These are phyloP conservation scores for Lophiostoma macrostomum DNA, from an alignment of 495 filamentous ascomycete genomes.

Conservation along the genomic window DNA sequence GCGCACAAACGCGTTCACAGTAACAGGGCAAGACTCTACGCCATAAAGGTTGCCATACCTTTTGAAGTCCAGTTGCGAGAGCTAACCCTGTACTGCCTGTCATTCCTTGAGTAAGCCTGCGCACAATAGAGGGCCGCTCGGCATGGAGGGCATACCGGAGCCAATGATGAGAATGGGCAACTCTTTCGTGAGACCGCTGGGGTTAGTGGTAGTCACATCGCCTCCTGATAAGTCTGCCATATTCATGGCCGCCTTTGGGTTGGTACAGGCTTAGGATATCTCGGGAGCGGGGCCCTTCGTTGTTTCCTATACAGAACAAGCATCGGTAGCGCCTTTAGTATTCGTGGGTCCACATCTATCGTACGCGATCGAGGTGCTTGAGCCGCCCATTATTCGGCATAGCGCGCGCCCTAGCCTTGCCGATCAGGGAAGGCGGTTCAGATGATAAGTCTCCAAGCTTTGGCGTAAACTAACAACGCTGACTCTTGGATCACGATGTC, in stretches of 20 bases:
- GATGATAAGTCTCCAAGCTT: too few species aligned
- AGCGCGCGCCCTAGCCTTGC: too few species aligned
- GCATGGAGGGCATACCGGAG: conserved; percentile 13
- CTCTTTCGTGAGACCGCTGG: neutral
- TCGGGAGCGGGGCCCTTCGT: too few species aligned
- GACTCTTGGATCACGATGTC: too few species aligned
- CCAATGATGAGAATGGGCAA: conserved; percentile 29
- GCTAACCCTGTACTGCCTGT: conserved; percentile 33
- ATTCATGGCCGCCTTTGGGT: neutral
- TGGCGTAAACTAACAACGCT: too few species aligned
- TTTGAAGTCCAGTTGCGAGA: conserved; percentile 28
- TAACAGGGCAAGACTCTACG: neutral
- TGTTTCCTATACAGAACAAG: too few species aligned
- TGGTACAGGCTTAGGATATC: too few species aligned
- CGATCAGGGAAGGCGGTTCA: too few species aligned
- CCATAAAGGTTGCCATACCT: conserved; percentile 20
- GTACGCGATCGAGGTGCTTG: too few species aligned
- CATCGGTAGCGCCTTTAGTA: too few species aligned
- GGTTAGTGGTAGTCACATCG: neutral
- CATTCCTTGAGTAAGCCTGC: neutral
- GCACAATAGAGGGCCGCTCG: neutral
- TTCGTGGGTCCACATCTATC: too few species aligned
- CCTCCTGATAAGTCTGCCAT: neutral
- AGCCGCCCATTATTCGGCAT: too few species aligned
- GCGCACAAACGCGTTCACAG: neutral